Conservation (phyloP, 495 filamentous ascomycete genomes). For the Immersiella caudata region DNA sequence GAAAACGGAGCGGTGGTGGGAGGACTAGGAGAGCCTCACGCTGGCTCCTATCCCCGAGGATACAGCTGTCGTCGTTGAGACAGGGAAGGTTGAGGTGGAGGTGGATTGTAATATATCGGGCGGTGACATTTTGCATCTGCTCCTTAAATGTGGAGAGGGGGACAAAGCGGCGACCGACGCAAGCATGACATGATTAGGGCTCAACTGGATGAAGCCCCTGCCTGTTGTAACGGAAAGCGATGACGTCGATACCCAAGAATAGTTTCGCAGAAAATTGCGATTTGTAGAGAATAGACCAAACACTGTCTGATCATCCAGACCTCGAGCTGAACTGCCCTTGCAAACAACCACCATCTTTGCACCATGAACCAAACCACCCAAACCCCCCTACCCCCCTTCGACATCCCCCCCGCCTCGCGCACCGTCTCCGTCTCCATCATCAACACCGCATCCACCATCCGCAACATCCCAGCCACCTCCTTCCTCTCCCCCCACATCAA, state of each 20-base stretch:
- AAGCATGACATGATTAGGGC: neutral
- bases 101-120: too few species aligned
- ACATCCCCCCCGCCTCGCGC: constrained; percentile 1
- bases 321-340: too few species aligned
- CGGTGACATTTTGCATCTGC: too few species aligned
- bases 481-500: constrained; percentile 12
- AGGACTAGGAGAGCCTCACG: too few species aligned
- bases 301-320: neutral
- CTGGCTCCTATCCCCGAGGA: too few species aligned
- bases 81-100: too few species aligned
- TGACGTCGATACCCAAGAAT: neutral
- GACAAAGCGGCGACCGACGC: neutral
- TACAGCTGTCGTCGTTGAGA: too few species aligned
- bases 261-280: too few species aligned
- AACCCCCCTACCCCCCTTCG: constrained; percentile 12
- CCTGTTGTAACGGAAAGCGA: neutral
- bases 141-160: neutral
- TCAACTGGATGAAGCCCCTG: neutral
- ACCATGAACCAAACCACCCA: neutral
- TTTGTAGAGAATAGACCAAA: neutral
- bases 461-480: neutral
- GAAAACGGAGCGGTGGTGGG: too few species aligned
- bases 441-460: constrained; percentile 9
- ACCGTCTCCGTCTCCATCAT: constrained; percentile 17
- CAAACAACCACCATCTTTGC: neutral